These are phyloP conservation scores for Medicago ruthenica DNA, from an alignment of 306 rosid species.

Conservation along the genomic window DNA sequence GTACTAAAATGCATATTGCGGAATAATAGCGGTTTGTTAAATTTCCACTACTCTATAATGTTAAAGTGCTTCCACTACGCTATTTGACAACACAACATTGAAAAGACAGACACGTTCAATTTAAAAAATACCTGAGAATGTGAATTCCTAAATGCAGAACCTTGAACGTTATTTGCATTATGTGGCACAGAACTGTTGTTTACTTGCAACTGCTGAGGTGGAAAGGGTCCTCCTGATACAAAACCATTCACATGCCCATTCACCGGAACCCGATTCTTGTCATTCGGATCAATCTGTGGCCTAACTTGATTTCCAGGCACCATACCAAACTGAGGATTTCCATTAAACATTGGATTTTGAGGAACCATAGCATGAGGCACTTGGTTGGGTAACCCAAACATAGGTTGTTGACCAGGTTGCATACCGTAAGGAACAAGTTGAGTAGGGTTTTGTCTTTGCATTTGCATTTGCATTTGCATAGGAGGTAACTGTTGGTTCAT, in stretches of 20 bases:
- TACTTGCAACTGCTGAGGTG: slow-evolving; percentile 60
- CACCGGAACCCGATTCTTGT: slow-evolving; percentile 49
- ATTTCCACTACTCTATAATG: neutral
- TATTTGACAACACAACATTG: neutral
- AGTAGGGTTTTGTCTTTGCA: slow-evolving; percentile 50
- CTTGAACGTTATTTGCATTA: slow-evolving; percentile 50
- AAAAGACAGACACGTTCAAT: slow-evolving; percentile 16
- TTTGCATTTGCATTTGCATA: slow-evolving; percentile 59
- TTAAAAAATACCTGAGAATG: slow-evolving; percentile 63
- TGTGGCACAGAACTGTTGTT: slow-evolving; percentile 39
- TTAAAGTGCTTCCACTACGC: neutral
- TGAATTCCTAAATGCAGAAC: slow-evolving; percentile 50
- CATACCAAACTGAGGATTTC: slow-evolving; percentile 53
- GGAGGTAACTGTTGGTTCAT: slow-evolving; percentile 71
- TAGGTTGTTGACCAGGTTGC: slow-evolving; percentile 46
- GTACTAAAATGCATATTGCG: neutral
- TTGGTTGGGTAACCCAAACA: slow-evolving; percentile 63
- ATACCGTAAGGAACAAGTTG: slow-evolving; percentile 55
- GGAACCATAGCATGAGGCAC: slow-evolving; percentile 51
- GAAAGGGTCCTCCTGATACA: slow-evolving; percentile 40
- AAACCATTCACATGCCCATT: slow-evolving; percentile 48
- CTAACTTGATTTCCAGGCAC: slow-evolving; percentile 54
- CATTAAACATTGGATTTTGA: slow-evolving; percentile 53
- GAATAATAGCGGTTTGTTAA: neutral
- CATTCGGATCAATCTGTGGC: slow-evolving; percentile 56